These are phyloP conservation scores for Stachybotrys echinatus DNA, from an alignment of 2,329 filamentous ascomycete species.

Conservation along the genomic window DNA sequence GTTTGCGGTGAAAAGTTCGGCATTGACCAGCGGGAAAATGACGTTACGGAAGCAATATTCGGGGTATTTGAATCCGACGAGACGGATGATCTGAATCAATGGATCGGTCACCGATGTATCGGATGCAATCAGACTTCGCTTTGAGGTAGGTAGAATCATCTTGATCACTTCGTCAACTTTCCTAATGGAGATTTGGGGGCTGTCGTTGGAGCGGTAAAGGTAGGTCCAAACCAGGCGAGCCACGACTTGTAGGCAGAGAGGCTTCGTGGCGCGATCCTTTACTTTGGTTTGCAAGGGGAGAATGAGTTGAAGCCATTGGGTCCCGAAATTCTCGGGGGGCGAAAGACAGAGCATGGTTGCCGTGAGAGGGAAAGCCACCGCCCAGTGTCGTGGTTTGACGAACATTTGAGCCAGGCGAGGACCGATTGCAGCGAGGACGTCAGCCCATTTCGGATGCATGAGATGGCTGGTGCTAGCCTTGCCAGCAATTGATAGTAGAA, in stretches of 20 bases:
- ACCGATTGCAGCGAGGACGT: slow-evolving; percentile 74
- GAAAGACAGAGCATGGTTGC: slow-evolving; percentile 85
- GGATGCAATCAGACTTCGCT: slow-evolving; percentile 73
- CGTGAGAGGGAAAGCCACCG: slow-evolving; percentile 80
- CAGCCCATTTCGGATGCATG: slow-evolving; percentile 76
- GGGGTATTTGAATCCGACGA: slow-evolving; percentile 89
- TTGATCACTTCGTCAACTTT: slow-evolving; percentile 89
- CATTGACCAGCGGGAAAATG: slow-evolving; percentile 93
- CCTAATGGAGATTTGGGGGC: slow-evolving; percentile 58
- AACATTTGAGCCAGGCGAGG: slow-evolving; percentile 79
- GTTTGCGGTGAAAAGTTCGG: slow-evolving; percentile 74
- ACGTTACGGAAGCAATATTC: slow-evolving; percentile 90
- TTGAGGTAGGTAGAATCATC: slow-evolving; percentile 75
- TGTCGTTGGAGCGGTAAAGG: slow-evolving; percentile 77
- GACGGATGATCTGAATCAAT: slow-evolving; percentile 86
- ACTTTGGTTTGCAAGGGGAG: slow-evolving; percentile 72
- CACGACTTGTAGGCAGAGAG: slow-evolving; percentile 80
- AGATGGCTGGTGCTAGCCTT: slow-evolving; percentile 72
- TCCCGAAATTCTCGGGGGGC: slow-evolving; percentile 73
- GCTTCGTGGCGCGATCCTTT: slow-evolving; percentile 75
- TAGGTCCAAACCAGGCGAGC: slow-evolving; percentile 93
- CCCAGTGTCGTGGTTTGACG: slow-evolving; percentile 88
- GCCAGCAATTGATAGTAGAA: slow-evolving; percentile 82
- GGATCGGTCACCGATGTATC: slow-evolving; percentile 84
- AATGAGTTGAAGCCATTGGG: slow-evolving; percentile 82